These are phyloP conservation scores for Phytophthora citricola DNA, from an alignment of 352 stramenopile genomes.

Conservation along the genomic window DNA sequence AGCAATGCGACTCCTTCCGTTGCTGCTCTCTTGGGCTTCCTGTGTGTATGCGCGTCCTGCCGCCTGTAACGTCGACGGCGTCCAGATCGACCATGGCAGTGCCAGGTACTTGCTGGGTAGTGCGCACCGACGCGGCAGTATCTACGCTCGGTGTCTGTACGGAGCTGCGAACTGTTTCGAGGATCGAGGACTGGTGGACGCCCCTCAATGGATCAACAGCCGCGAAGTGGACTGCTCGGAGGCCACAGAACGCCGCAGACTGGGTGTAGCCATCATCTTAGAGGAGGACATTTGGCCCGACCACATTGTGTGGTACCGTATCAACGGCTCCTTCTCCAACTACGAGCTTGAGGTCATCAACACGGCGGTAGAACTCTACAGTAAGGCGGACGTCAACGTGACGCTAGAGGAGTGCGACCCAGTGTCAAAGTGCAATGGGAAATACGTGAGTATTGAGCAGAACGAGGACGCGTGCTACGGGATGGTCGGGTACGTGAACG, in stretches of 20 bases:
- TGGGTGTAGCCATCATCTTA: conserved; percentile 66
- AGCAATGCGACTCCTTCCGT: conserved; percentile 14
- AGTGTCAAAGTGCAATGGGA: conserved; percentile 58
- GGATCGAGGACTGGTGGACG: conserved; percentile 69
- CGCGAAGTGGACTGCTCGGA: conserved; percentile 44
- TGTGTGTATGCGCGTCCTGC: conserved; percentile 16
- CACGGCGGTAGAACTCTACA: conserved; percentile 64
- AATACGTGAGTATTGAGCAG: conserved; percentile 77
- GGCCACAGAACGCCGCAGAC: conserved; percentile 34
- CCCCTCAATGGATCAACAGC: conserved; percentile 50
- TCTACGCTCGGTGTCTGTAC: conserved; percentile 59
- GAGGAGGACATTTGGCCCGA: conserved; percentile 74
- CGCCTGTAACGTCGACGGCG: conserved; percentile 52
- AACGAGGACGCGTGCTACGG: conserved; percentile 78
- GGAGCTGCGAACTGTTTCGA: conserved; percentile 62
- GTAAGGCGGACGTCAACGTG: conserved; percentile 64
- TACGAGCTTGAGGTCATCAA: conserved; percentile 58
- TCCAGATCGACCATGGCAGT: conserved; percentile 50
- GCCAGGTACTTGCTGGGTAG: conserved; percentile 59
- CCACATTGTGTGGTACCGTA: conserved; percentile 72
- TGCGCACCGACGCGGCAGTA: conserved; percentile 51
- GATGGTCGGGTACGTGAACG: conserved; percentile 75
- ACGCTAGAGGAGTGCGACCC: conserved; percentile 73
- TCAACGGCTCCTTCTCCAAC: conserved; percentile 58
- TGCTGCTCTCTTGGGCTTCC: conserved; percentile 21